Evolutionary conservation across 306 rosid genomes (phyloP), one percentile per base, ranked within the genome.

Genomic region (Adenanthera pavonina): DNA sequence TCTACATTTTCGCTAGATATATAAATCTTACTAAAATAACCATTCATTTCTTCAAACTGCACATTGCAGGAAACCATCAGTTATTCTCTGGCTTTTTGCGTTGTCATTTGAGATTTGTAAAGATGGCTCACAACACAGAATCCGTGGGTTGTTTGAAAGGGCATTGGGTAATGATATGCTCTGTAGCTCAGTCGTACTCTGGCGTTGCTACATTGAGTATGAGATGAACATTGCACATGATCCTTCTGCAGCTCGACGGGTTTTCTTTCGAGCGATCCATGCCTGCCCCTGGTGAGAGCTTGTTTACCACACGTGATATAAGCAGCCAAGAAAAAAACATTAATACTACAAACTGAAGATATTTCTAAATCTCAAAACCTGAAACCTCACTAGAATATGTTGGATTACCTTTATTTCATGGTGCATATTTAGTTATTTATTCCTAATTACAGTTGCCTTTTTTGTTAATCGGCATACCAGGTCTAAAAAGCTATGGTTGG

Each of bases 191-290:
- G 97, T 92, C 81, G 53, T 95, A 17, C 89, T 95, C 47, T 95
- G 99, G 99, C 95, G 97, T 25, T 93, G 83, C 86, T 95, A 95
- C 86, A 84, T 95, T 74, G 86, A 84, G 12, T 95, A 87, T 74
- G 98, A 95, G 84, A 81, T 87, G 76, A 84, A 86, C 74, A 70
- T 88, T 77, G 88, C 90, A 64, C 33, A 66, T 9, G 89, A 92
- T 87, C 89, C 92, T 73, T 87, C 92, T 71, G 89, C 93, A 3
- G 95, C 99, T 38, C 86, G 89, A 71, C 92, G 98, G 47, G 83
- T 92, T 48, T 95, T 93, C 90, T 95, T 95, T 80, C 93, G 99
- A 43, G 99, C 98, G 48, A 93, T 95, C 67, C 99, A 95, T 90
- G 90, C 99, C 49, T 95, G 98, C 78, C 99, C 99, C 20, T 93